Conservation (phyloP, 139 green algal species). For the Auxenochlorella pyrenoidosa region DNA sequence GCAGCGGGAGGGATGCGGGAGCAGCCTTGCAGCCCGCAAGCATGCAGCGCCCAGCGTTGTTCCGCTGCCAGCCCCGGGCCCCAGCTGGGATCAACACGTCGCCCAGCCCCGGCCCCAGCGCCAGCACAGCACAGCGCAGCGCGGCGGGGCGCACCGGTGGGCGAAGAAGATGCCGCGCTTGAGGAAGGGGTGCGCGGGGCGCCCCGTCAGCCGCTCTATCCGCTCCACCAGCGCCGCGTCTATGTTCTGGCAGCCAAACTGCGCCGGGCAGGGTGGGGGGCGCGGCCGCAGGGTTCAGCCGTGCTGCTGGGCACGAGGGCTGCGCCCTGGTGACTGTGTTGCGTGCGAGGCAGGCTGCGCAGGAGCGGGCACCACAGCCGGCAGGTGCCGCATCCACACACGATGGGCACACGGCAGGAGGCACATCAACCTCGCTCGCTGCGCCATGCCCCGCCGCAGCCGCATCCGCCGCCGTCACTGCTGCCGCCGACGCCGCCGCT, state of each 20-base stretch:
- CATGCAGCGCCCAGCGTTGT: no score
- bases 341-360: neutral
- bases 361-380: neutral
- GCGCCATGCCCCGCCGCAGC: neutral
- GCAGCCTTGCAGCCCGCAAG: no score
- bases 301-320: no score
- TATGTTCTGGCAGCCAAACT: conserved; percentile 78
- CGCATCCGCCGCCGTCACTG: neutral
- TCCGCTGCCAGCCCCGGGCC: no score
- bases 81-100: no score
- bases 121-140: no score
- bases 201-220: conserved; percentile 78
- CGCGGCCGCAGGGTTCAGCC: neutral
- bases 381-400: neutral
- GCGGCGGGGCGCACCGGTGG: conserved; percentile 64
- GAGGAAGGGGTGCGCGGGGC: conserved; percentile 92
- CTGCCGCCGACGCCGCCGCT: no score
- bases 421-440: no score
- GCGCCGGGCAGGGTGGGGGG: neutral
- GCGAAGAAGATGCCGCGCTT: conserved; percentile 95
- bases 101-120: neutral
- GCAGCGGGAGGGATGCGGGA: no score
- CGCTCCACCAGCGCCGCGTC: conserved; percentile 55
- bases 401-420: no score
- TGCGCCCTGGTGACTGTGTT: no score